Conservation (phyloP, 2,329 filamentous ascomycete species). For the Aspergillus calidoustus region DNA sequence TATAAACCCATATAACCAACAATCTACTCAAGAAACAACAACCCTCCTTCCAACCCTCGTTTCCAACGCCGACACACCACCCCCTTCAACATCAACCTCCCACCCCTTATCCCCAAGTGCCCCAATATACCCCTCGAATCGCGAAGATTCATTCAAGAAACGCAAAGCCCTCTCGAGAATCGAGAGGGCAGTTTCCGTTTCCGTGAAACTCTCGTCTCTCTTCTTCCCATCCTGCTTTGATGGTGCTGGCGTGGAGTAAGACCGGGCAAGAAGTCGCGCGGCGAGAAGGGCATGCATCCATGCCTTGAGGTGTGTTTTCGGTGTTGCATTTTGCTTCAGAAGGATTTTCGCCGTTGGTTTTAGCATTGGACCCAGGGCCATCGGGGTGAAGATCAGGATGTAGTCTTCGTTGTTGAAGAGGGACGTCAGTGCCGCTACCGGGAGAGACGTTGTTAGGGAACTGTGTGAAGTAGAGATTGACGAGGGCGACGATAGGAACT, state of each 20-base stretch:
- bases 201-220: not conserved
- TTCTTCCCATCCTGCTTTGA: not conserved
- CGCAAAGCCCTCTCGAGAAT: conserved; percentile 49
- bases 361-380: not conserved
- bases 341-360: conserved; percentile 54
- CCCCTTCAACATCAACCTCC: conserved; percentile 62
- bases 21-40: conserved; percentile 1
- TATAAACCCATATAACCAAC: not conserved
- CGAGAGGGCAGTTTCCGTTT: not conserved
- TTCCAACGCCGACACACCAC: conserved; percentile 59
- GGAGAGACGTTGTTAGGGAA: conserved; percentile 37
- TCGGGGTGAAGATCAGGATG: conserved; percentile 62
- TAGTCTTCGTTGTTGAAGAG: conserved; percentile 61
- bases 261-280: conserved; percentile 35
- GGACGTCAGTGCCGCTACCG: conserved; percentile 55
- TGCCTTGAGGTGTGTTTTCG: conserved; percentile 60
- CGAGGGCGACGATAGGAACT: conserved; percentile 32
- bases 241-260: not conserved
- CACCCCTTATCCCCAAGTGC: conserved; percentile 60
- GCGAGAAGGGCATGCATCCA: conserved; percentile 66
- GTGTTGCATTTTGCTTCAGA: conserved; percentile 62
- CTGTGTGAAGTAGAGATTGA: conserved; percentile 7
- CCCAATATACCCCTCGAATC: conserved; percentile 52
- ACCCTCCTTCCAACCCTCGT: conserved; percentile 59
- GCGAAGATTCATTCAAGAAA: conserved; percentile 43